Evolutionary conservation across 768 basidiomycete species (phyloP).

Genomic region (Kwoniella sp.): DNA sequence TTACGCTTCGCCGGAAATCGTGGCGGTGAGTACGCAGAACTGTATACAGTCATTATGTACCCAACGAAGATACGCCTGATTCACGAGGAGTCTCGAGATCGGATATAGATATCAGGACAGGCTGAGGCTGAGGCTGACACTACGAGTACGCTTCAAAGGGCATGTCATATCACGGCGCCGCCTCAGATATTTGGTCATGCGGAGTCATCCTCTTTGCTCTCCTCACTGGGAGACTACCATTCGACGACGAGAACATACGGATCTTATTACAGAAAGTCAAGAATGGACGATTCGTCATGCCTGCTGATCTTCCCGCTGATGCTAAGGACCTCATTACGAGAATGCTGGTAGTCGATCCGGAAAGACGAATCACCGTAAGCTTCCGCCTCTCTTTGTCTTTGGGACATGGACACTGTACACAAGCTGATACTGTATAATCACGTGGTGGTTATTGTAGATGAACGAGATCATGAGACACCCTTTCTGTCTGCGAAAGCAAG

Average conservation of each 20-base stretch:
- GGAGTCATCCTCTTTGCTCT: slow-evolving; percentile 91
- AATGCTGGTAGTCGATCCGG: slow-evolving; percentile 87
- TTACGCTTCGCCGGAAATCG: slow-evolving; percentile 95
- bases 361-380: slow-evolving; percentile 73
- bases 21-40: slow-evolving; percentile 65
- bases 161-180: slow-evolving; percentile 80
- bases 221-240: slow-evolving; percentile 85
- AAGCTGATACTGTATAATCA: too few species aligned
- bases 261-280: slow-evolving; percentile 81
- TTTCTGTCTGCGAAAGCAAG: slow-evolving; percentile 66
- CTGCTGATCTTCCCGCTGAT: slow-evolving; percentile 73
- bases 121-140: too few species aligned
- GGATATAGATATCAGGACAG: too few species aligned
- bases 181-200: slow-evolving; percentile 95
- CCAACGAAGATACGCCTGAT: too few species aligned
- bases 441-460: slow-evolving; percentile 63
- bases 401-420: too few species aligned
- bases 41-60: too few species aligned
- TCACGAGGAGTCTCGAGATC: too few species aligned
- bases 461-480: slow-evolving; percentile 82
- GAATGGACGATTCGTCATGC: slow-evolving; percentile 79
- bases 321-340: slow-evolving; percentile 79
- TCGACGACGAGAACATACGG: slow-evolving; percentile 79
- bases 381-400: too few species aligned
- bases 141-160: too few species aligned